Evolutionary conservation across 768 basidiomycete species (phyloP).

Genomic region (Trametes cingulata): DNA sequence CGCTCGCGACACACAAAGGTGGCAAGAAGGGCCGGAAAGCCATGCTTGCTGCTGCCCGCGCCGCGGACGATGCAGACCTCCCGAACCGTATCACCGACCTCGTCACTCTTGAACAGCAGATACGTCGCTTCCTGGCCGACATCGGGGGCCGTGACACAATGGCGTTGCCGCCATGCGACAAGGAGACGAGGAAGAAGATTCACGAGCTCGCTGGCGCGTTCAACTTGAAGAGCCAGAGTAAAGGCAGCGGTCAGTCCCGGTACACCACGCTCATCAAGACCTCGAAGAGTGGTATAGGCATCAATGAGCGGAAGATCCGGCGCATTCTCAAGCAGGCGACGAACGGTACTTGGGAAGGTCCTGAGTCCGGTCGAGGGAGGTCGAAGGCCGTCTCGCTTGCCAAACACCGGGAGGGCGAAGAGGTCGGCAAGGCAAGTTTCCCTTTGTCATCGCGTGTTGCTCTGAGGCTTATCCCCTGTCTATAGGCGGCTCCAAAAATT

Average conservation of each 20-base stretch:
- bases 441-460: not conserved
- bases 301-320: constrained; percentile 63
- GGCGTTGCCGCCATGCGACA: constrained; percentile 78
- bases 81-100: constrained; percentile 61
- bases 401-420: constrained; percentile 77
- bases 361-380: constrained; percentile 27
- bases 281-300: constrained; percentile 49
- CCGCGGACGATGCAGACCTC: constrained; percentile 46
- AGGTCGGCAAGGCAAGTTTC: constrained; percentile 71
- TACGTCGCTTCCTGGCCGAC: constrained; percentile 68
- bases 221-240: constrained; percentile 74
- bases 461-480: not conserved
- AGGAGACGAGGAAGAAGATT: constrained; percentile 65
- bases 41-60: constrained; percentile 55
- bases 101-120: constrained; percentile 65
- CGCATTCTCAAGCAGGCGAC: constrained; percentile 41
- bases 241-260: constrained; percentile 64
- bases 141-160: constrained; percentile 52
- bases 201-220: constrained; percentile 85
- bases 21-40: constrained; percentile 71
- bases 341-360: constrained; percentile 25
- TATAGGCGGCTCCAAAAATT: constrained; percentile 78
- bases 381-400: constrained; percentile 36
- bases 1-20: constrained; percentile 58
- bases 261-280: constrained; percentile 82